These are phyloP conservation scores for Candida glucosophila DNA, from an alignment of 1,139 yeast genomes.

Conservation along the genomic window DNA sequence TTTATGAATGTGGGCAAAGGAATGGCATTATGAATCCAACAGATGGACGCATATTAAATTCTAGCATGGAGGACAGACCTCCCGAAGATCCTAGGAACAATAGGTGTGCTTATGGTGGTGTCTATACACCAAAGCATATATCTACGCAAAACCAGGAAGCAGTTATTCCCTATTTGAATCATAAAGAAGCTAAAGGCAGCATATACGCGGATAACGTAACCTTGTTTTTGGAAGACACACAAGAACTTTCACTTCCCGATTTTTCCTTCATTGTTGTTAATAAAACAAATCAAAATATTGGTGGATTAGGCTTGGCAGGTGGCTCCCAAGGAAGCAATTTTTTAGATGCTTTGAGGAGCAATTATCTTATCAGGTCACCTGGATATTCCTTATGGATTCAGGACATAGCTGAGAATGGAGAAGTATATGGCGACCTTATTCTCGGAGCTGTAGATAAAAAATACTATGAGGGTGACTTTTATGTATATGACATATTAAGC, in stretches of 20 bases:
- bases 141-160: background rate
- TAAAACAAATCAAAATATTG: conserved; percentile 15
- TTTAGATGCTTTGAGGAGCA: conserved; percentile 22
- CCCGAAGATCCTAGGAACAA: conserved; percentile 3
- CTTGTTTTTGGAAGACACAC: conserved; percentile 9
- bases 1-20: conserved; percentile 16
- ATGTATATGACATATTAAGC: conserved; percentile 38
- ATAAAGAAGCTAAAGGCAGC: conserved; percentile 19
- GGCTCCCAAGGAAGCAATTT: conserved; percentile 31
- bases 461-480: conserved; percentile 37
- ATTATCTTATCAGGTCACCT: conserved; percentile 30
- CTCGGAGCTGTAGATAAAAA: conserved; percentile 51
- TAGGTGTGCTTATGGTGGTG: conserved; percentile 11
- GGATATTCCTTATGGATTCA: conserved; percentile 52
- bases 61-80: background rate
- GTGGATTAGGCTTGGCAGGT: conserved; percentile 47
- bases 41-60: conserved; percentile 12
- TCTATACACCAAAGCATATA: conserved; percentile 3
- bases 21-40: conserved; percentile 16
- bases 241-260: conserved; percentile 9
- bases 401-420: conserved; percentile 7
- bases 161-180: conserved; percentile 22
- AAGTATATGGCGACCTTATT: conserved; percentile 31
- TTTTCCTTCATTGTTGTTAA: conserved; percentile 23
- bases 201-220: conserved; percentile 16